phyloP scores from a whole-genome alignment of 2,329 filamentous ascomycete genomes.

The Aspergillus fischeri region DNA sequence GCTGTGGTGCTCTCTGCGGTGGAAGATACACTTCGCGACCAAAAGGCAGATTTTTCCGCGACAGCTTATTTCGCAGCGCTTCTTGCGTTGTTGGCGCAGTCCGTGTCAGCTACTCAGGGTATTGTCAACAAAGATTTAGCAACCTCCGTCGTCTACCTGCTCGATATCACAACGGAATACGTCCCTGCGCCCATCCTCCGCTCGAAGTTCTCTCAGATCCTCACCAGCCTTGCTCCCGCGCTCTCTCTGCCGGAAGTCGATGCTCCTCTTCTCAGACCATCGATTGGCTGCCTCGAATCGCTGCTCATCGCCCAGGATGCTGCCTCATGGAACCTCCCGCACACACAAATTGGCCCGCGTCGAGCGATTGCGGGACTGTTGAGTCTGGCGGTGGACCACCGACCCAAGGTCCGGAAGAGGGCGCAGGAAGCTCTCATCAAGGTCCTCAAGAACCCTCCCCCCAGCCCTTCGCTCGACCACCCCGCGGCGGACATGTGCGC shows the following conservation, averaged over 20 bases:
- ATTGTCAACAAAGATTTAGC: conserved; percentile 77
- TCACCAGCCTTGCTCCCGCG: conserved; percentile 78
- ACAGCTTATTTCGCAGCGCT: conserved; percentile 97
- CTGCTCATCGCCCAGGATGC: conserved; percentile 84
- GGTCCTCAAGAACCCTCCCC: conserved; percentile 78
- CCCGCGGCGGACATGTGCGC: conserved; percentile 96
- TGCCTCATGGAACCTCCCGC: conserved; percentile 79
- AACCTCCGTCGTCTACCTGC: conserved; percentile 85
- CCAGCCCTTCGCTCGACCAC: conserved; percentile 88
- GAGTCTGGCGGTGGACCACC: conserved; percentile 75
- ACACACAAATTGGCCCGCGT: conserved; percentile 78
- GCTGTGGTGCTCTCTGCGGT: conserved; percentile 84
- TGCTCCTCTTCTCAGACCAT: conserved; percentile 77
- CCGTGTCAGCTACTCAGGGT: conserved; percentile 58
- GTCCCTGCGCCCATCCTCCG: conserved; percentile 82
- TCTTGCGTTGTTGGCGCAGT: conserved; percentile 77
- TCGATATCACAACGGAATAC: conserved; percentile 84
- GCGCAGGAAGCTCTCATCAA: conserved; percentile 84
- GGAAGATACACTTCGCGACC: conserved; percentile 85
- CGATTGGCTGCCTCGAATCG: conserved; percentile 91
- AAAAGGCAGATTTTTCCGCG: conserved; percentile 75
- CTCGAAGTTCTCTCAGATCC: conserved; percentile 91
- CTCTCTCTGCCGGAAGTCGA: conserved; percentile 77
- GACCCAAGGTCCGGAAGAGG: conserved; percentile 90
- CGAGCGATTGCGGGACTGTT: conserved; percentile 82